These are phyloP conservation scores for Geotrichum fermentans DNA, from an alignment of 1,139 yeast genomes.

Conservation along the genomic window DNA sequence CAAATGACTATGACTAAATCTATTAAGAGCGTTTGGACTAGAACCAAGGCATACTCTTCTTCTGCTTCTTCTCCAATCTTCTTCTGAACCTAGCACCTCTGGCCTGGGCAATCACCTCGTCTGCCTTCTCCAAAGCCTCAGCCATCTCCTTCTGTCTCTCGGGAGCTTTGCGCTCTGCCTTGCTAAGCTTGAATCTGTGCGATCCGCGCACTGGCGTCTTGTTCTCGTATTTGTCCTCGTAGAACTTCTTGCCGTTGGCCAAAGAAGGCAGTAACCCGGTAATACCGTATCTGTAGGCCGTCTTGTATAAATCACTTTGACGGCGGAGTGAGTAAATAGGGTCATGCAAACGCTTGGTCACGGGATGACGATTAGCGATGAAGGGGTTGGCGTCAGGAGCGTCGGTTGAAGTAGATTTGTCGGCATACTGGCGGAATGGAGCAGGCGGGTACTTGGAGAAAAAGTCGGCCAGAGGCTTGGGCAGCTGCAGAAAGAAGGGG, in stretches of 20 bases:
- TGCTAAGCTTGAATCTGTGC: conserved; percentile 70
- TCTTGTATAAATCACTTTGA: conserved; percentile 77
- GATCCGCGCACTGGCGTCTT: conserved; percentile 78
- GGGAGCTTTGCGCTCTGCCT: conserved; percentile 68
- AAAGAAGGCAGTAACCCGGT: conserved; percentile 73
- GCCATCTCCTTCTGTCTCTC: conserved; percentile 55
- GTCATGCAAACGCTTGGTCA: conserved; percentile 69
- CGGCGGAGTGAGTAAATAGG: conserved; percentile 79
- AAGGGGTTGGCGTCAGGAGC: conserved; percentile 83
- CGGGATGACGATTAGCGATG: conserved; percentile 77
- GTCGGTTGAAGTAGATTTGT: conserved; percentile 57
- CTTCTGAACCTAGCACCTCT: conserved; percentile 46
- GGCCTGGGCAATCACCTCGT: conserved; percentile 59
- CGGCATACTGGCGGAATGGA: conserved; percentile 64
- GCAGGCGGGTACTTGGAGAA: conserved; percentile 82
- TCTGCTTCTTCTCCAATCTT: conserved; percentile 29
- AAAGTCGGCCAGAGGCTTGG: conserved; percentile 66
- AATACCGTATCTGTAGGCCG: conserved; percentile 78
- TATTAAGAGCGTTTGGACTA: too few relatives aligned
- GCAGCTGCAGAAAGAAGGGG: conserved; percentile 45
- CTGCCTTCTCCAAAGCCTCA: conserved; percentile 68
- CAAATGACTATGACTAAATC: conserved; percentile 3
- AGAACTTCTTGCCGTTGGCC: conserved; percentile 64
- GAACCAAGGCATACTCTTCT: conserved; percentile 21
- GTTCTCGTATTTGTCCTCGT: conserved; percentile 66